Base-by-base conservation (phyloP, 768 basidiomycete genomes). In the Baorangia bicolor region DNA sequence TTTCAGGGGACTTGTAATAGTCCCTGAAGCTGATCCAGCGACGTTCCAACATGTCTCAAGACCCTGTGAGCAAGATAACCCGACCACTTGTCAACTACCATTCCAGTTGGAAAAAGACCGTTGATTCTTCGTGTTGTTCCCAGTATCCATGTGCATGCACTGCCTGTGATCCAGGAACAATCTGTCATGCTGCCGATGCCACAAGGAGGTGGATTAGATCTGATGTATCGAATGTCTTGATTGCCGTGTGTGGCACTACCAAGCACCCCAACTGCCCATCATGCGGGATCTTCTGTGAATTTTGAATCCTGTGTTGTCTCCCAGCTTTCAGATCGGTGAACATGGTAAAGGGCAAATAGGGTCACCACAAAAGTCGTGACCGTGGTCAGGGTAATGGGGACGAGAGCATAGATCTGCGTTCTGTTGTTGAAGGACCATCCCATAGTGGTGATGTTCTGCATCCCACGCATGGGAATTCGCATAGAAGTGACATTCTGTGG, bases 281-380 rank as follows among this genome's bases (percentile, higher is more conserved):
- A 13, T 8, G 1, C 6, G 2, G 5, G 5, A 0, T 3, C 11
- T n/a, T 18, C 5, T 2, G 27, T 2, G 2, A 3, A 3, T 6
- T 1, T n/a, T n/a, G 27, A 28, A n/a, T n/a, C n/a, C 27, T 11
- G 5, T 28, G 1, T n/a, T 28, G 0, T 10, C 11, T 44, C 18
- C 18, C 11, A 18, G n/a, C 12, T 9, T 23, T 18, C 31, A 9
- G 9, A 16, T 23, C 4, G 45, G 20, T n/a, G n/a, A n/a, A 11
- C 21, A 16, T 46, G 3, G 14, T 33, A 33, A 8, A 46, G 21
- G 20, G 45, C 45, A 13, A 33, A 9, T 8, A 14, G 2, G 31
- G 16, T 23, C 0, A 31, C 45, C 5, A 8, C 30, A 33, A 33
- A 33, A 2, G 45, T 46, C 45, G 18, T 18, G 21, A 8, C 13